Conservation (phyloP, 495 filamentous ascomycete genomes). For the Talaromyces stipitatus region DNA sequence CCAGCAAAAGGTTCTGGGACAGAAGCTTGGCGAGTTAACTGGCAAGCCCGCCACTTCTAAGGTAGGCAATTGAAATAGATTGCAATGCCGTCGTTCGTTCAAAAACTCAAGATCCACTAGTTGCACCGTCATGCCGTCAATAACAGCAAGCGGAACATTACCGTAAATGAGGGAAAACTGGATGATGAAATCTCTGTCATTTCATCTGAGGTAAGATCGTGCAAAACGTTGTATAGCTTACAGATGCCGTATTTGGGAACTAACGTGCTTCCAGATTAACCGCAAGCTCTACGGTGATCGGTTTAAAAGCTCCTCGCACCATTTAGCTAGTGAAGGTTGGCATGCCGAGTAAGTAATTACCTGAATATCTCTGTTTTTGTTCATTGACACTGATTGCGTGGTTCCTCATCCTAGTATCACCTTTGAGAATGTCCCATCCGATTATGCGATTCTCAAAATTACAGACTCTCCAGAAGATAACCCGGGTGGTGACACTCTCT, state of each 20-base stretch:
- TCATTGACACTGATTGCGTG: background rate
- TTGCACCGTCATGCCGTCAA: slow-evolving; percentile 68
- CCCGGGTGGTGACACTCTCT: slow-evolving; percentile 61
- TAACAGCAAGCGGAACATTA: slow-evolving; percentile 52
- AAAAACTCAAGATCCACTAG: slow-evolving; percentile 1
- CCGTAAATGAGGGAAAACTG: slow-evolving; percentile 47
- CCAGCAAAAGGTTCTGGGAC: slow-evolving; percentile 59
- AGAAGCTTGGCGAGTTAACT: slow-evolving; percentile 55
- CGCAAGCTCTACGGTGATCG: background rate
- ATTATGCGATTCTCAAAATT: slow-evolving; percentile 58
- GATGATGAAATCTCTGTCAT: slow-evolving; percentile 4
- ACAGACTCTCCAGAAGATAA: slow-evolving; percentile 33
- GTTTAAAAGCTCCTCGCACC: background rate
- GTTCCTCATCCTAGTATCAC: slow-evolving; percentile 70
- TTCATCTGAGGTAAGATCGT: background rate
- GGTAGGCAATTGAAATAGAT: background rate
- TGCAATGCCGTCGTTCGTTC: background rate
- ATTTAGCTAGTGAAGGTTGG: background rate
- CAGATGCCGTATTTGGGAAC: background rate
- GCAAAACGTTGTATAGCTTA: no score
- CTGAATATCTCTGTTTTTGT: no score
- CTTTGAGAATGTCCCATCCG: slow-evolving; percentile 63
- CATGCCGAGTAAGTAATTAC: slow-evolving; percentile 8
- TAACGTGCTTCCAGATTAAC: background rate
- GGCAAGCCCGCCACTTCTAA: slow-evolving; percentile 60